Evolutionary conservation across 2,329 filamentous ascomycete species (phyloP), one percentile per base, ranked within the genome.

Genomic region (Hymenoscyphus occultus): DNA sequence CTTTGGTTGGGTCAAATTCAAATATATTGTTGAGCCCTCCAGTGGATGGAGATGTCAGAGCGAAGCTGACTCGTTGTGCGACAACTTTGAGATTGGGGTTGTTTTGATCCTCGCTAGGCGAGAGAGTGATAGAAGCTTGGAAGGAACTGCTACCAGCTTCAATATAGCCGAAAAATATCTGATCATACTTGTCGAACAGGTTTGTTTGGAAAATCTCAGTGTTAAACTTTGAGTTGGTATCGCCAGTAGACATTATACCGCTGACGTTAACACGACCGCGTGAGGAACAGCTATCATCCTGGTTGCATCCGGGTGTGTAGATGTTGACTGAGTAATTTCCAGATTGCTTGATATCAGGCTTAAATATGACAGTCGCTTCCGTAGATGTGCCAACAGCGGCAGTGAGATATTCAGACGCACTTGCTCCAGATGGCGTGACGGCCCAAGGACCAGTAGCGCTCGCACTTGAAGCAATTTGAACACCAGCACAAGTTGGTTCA

Each of bases 141-240:
- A 97, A 97, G 22, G 84, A 84, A 68, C 80, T 81, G 10, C 86
- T 89, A 62, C 85, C 87, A 62, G 88, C 88, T 74, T 98, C 92
- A 62, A 99, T 87, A 70, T 87, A 87, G 58, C 93, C 95, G 70
- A 89, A 90, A 78, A 93, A 97, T 65, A 99, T 88, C 71, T 91
- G 88, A 75, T 99, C 95, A 74, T 96, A 98, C 78, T 99, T 99
- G 81, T 98, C 94, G 76, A 89, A 96, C 75, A 96, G 85, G 78
- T 99, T 99, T 19, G 93, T 97, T 77, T 99, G 95, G 75, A 85
- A 96, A 7, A 97, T 80, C 0, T 85, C 83, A 0, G 82, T 86
- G 35, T 85, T 83, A 64, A 88, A 82, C n/a, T 22, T 54, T 5
- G 77, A 75, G 60, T 69, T 68, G 71, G 77, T 74, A 64, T 78